Evolutionary conservation across 371 early-diverging fungal genomes (phyloP), one percentile per base, ranked within the genome.

Genomic region (Catenaria anguillulae): DNA sequence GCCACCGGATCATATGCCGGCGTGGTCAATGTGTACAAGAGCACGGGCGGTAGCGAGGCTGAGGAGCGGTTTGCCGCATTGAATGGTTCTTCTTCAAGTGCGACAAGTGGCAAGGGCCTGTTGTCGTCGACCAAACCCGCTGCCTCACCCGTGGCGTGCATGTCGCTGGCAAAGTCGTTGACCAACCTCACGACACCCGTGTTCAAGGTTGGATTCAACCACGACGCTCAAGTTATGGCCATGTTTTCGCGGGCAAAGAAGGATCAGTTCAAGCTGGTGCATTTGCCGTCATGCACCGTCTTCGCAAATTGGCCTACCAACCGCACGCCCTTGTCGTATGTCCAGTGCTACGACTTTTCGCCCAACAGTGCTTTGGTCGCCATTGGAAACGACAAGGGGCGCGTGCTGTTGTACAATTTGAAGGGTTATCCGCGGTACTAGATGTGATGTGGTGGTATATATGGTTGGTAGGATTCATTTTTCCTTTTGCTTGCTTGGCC

Each of bases 251-350:
- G 77, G 52, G 66, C 65, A 33, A 85, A 84, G 63, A 79, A 83
- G 66, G 88, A 92, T 64, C 81, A 86, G 59, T 69, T 94, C 61
- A 75, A 82, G 65, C 65, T 97, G 56, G 77, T 87, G 5, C 92
- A 97, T 71, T 66, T 86, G 40, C 85, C 89, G 19, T 79, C 89
- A 0, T 73, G 79, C 54, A 76, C 80, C 21, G 90, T 93, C 46
- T 92, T 87, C 71, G 63, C 76, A 62, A 94, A 93, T 74, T 97
- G 95, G 95, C 95, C 95, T 4, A 90, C 88, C 13, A 67, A 68
- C 15, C 71, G 73, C 33, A 90, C 93, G 6, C 91, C 91, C 19
- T 73, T 93, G 36, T 79, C 85, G 36, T 78, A 86, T 66, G 87
- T 92, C 40, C 75, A 81, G 46, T 68, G 74, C 55, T 68, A 87